Percentiles rank a stretch among this genome's conserved stretches.
These are phyloP conservation scores for Filosporella fistucella DNA, from an alignment of 495 filamentous ascomycete genomes.

Conservation along the genomic window DNA sequence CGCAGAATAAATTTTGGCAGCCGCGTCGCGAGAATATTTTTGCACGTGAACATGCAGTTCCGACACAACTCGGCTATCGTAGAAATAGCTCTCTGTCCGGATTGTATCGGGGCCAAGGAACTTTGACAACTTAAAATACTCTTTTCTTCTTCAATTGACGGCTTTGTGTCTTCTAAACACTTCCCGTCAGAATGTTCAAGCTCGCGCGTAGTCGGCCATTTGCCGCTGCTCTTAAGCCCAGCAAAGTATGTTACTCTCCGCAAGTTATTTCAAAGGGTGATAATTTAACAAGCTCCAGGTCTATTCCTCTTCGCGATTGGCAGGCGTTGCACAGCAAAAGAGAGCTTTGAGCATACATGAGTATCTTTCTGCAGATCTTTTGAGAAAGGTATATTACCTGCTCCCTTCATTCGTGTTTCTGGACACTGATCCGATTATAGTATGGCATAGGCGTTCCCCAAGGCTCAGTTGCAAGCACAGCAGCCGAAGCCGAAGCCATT, in stretches of 20 bases:
- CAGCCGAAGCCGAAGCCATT: constrained; percentile 85
- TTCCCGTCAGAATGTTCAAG: constrained; percentile 60
- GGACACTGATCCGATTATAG: constrained; percentile 37
- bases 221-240: constrained; percentile 59
- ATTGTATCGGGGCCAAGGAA: too few relatives aligned
- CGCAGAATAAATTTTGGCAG: too few relatives aligned
- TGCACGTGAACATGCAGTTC: background rate
- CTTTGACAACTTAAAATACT: background rate
- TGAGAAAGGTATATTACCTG: constrained; percentile 64
- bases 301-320: constrained; percentile 21
- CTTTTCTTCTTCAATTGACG: constrained; percentile 17
- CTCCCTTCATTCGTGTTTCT: background rate
- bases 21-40: too few relatives aligned
- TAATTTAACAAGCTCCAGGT: constrained; percentile 19
- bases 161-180: constrained; percentile 8
- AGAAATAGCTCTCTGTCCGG: constrained; percentile 8
- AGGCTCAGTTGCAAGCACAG: constrained; percentile 75
- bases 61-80: constrained; percentile 6
- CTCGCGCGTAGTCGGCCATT: constrained; percentile 61
- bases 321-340: constrained; percentile 51
- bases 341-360: constrained; percentile 94
- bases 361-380: constrained; percentile 86
- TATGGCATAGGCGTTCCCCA: constrained; percentile 92
- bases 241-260: constrained; percentile 40
- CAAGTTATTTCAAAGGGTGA: constrained; percentile 15